Base-by-base conservation (phyloP, 768 basidiomycete genomes). In the Mycena olivaceomarginata region DNA sequence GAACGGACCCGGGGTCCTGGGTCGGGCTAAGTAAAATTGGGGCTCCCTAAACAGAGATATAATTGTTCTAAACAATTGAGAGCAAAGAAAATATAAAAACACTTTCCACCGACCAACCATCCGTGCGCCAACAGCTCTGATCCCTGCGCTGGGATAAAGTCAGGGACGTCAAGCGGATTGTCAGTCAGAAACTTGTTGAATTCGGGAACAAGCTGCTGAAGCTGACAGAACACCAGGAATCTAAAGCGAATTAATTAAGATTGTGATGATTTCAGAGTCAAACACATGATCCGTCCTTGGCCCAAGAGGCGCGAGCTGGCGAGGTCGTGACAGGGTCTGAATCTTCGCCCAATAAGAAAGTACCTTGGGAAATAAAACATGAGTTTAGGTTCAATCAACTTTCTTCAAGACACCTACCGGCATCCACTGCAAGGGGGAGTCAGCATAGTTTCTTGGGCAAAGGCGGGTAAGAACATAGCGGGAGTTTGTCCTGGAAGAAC, bases 61-160 rank as follows among this genome's bases (percentile, higher is more conserved):
- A 20, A 40, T 8, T 60, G 18, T 64, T 57, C n/a, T 31, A 12
- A 16, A 22, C 40, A 20, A 45, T 12, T 6, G 7, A 39, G 8
- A 39, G 31, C 2, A 11, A 39, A 57, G 53, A 15, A 40, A 45
- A 16, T 56, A 5, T 12, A 77, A 80, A 48, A 77, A 83, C 84
- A 67, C 82, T 83, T 72, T 85, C 84, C 84, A 87, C 2, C 86
- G 80, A 2, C 86, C 86, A 20, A 86, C 77, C 79, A 87, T 82
- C 51, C 85, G 80, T 20, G 85, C 86, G 53, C 83, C 84, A 8
- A 82, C 77, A 57, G 82, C 22, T 80, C 84, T n/a, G 82, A 78
- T 37, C 84, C 81, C 70, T 84, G 66, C 41, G 80, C 76, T 13
- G 68, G 72, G 15, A 74, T 83, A 53, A 83, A 67, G 2, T 57